phyloP scores from a whole-genome alignment of 2,329 filamentous ascomycete genomes.

The Juglanconis sp. region DNA sequence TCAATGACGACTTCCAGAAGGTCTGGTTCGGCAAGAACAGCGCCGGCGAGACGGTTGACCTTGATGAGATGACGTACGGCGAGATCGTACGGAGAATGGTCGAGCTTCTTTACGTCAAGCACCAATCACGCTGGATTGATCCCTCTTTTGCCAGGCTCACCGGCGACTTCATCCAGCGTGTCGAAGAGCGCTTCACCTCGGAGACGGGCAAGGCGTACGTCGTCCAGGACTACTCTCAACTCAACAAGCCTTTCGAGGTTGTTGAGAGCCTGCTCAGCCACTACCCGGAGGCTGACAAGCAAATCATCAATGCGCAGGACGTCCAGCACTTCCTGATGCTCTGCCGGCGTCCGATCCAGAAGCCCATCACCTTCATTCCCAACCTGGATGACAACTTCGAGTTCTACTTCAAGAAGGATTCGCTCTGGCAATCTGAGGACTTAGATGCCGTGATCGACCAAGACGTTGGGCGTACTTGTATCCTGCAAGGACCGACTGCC shows the following conservation, averaged over 20 bases:
- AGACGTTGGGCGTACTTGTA: conserved; percentile 93
- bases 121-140: conserved; percentile 90
- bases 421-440: conserved; percentile 97
- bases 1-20: conserved; percentile 96
- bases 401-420: conserved; percentile 99
- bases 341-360: conserved; percentile 87
- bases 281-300: conserved; percentile 82
- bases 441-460: conserved; percentile 92
- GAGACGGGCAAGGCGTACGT: conserved; percentile 69
- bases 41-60: conserved; percentile 74
- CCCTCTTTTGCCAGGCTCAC: conserved; percentile 77
- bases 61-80: conserved; percentile 94
- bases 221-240: conserved; percentile 85
- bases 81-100: conserved; percentile 86
- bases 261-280: conserved; percentile 75
- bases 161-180: conserved; percentile 91
- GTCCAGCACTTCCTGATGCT: conserved; percentile 94
- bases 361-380: conserved; percentile 94
- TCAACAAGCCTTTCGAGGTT: conserved; percentile 75
- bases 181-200: conserved; percentile 94
- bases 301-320: conserved; percentile 97
- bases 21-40: conserved; percentile 92
- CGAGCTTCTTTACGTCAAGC: conserved; percentile 86
- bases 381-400: conserved; percentile 96
- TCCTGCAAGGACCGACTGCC: conserved; percentile 90